Percentiles rank a stretch among this genome's conserved stretches.
These are phyloP conservation scores for Phytophthora melonis DNA, from an alignment of 352 stramenopile genomes.

Conservation along the genomic window DNA sequence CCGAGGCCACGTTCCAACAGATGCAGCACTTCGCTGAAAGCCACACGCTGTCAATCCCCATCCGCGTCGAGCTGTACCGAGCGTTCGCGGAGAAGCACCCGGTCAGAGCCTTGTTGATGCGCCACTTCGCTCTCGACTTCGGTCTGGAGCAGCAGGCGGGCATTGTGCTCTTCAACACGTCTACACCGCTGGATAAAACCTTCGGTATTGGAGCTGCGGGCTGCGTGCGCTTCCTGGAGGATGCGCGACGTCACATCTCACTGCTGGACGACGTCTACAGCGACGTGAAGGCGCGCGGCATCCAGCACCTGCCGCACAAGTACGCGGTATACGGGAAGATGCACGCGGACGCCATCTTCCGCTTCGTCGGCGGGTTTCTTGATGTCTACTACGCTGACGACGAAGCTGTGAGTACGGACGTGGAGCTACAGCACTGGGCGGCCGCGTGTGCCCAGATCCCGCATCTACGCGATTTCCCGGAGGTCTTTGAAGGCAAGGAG, in stretches of 20 bases:
- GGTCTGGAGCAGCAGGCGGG: slow-evolving; percentile 48
- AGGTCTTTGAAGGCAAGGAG: slow-evolving; percentile 7
- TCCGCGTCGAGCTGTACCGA: slow-evolving; percentile 55
- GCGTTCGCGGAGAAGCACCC: slow-evolving; percentile 44
- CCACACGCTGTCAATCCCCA: slow-evolving; percentile 56
- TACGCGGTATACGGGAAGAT: slow-evolving; percentile 48
- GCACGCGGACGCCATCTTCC: slow-evolving; percentile 38
- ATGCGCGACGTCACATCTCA: slow-evolving; percentile 31
- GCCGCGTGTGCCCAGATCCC: slow-evolving; percentile 28
- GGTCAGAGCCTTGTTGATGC: slow-evolving; percentile 45
- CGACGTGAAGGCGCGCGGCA: slow-evolving; percentile 34
- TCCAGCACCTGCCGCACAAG: slow-evolving; percentile 45
- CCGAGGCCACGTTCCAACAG: slow-evolving; percentile 57
- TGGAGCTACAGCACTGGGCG: slow-evolving; percentile 53
- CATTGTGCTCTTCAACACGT: slow-evolving; percentile 51
- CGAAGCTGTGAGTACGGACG: slow-evolving; percentile 34
- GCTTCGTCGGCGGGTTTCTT: slow-evolving; percentile 36
- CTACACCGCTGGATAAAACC: slow-evolving; percentile 50
- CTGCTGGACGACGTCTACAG: slow-evolving; percentile 36
- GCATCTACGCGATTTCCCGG: slow-evolving; percentile 48
- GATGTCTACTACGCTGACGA: slow-evolving; percentile 46
- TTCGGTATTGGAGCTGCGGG: slow-evolving; percentile 54
- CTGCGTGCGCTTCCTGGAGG: slow-evolving; percentile 40
- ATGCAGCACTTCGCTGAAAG: slow-evolving; percentile 64
- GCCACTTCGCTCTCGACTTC: slow-evolving; percentile 49